Conservation (phyloP, 163 green algal species). For the Chloromonas sp. region DNA sequence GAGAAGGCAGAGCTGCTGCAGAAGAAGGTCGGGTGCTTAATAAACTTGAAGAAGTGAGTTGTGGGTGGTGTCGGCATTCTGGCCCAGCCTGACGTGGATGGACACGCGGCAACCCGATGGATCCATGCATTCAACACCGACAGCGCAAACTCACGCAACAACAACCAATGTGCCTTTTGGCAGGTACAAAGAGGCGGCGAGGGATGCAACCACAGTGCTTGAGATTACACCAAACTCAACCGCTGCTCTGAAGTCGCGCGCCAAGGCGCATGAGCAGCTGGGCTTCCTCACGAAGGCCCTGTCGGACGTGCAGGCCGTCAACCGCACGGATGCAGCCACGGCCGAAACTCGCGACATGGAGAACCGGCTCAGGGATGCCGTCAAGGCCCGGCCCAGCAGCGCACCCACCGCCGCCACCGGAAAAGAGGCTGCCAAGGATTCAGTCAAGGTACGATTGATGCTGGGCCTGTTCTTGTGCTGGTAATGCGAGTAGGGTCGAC, state of each 20-base stretch:
- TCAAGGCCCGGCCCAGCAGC: conserved; percentile 15
- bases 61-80: neutral
- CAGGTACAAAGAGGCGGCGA: conserved; percentile 77
- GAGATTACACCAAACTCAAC: conserved; percentile 40
- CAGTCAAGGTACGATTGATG: neutral
- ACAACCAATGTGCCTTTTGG: too few relatives aligned
- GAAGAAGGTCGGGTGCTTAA: conserved; percentile 79
- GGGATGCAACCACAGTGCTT: conserved; percentile 70
- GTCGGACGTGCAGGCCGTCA: conserved; percentile 63
- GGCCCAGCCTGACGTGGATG: neutral
- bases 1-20: conserved; percentile 61
- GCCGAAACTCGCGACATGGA: conserved; percentile 66
- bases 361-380: conserved; percentile 57
- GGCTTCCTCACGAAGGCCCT: conserved; percentile 70
- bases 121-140: neutral
- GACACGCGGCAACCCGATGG: neutral
- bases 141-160: neutral
- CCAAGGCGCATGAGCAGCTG: conserved; percentile 46
- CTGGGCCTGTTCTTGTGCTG: too few relatives aligned
- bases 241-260: conserved; percentile 61
- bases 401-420: conserved; percentile 2
- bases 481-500: too few relatives aligned
- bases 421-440: conserved; percentile 14
- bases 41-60: conserved; percentile 61
- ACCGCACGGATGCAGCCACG: conserved; percentile 52